phyloP scores from a whole-genome alignment of 2,329 filamentous ascomycete genomes.

The Fusarium compactum region DNA sequence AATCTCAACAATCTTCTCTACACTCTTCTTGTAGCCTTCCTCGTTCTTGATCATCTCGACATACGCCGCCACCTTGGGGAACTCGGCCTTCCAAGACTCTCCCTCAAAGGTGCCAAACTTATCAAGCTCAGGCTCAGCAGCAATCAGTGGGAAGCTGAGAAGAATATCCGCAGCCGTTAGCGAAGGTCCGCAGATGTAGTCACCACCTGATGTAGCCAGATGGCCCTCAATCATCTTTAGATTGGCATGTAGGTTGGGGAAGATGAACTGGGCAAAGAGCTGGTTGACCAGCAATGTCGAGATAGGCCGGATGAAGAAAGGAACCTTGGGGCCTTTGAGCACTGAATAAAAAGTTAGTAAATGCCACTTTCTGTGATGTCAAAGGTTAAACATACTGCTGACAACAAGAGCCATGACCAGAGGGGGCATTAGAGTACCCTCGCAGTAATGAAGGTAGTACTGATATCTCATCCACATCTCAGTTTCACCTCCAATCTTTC shows the following conservation, averaged over 20 bases:
- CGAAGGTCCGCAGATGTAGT: slow-evolving; percentile 62
- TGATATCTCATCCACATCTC: slow-evolving; percentile 70
- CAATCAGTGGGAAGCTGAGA: slow-evolving; percentile 65
- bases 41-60: slow-evolving; percentile 59
- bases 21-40: slow-evolving; percentile 61
- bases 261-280: slow-evolving; percentile 56
- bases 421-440: slow-evolving; percentile 84
- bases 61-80: slow-evolving; percentile 62
- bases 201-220: slow-evolving; percentile 59
- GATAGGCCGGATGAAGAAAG: slow-evolving; percentile 67
- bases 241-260: slow-evolving; percentile 62
- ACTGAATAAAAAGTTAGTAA: slow-evolving; percentile 44
- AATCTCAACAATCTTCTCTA: slow-evolving; percentile 63
- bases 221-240: slow-evolving; percentile 64
- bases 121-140: slow-evolving; percentile 55
- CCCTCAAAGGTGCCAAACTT: slow-evolving; percentile 58
- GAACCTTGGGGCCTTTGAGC: slow-evolving; percentile 60
- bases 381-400: slow-evolving; percentile 52
- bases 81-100: slow-evolving; percentile 54
- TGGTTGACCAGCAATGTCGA: slow-evolving; percentile 59
- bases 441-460: slow-evolving; percentile 85
- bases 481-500: slow-evolving; percentile 69
- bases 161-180: slow-evolving; percentile 67
- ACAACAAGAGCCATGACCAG: slow-evolving; percentile 75
- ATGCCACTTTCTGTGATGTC: not conserved